Percentiles rank a stretch among this genome's conserved stretches.
Conservation (phyloP, 345 rosid species). For the Camelina sativa region DNA sequence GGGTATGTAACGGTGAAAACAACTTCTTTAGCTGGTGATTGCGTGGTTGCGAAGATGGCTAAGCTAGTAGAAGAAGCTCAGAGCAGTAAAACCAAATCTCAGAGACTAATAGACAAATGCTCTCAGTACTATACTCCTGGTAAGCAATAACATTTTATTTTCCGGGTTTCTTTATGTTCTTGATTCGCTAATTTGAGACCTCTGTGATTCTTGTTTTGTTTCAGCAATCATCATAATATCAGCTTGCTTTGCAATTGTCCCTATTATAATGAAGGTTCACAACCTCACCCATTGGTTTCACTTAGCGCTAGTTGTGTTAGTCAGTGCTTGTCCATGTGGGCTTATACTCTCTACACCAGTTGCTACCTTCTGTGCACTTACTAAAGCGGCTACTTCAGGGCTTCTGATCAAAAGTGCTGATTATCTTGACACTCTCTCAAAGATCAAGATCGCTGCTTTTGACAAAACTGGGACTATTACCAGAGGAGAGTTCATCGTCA, state of each 20-base stretch:
- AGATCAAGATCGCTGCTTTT: conserved; percentile 70
- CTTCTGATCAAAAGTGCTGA: conserved; percentile 88
- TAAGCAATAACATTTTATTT: conserved; percentile 36
- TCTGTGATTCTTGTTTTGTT: conserved; percentile 22
- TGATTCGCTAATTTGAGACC: neutral
- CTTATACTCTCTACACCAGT: conserved; percentile 96
- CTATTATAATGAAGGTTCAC: conserved; percentile 52
- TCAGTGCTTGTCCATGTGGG: conserved; percentile 94
- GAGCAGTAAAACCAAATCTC: conserved; percentile 72
- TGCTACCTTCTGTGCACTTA: conserved; percentile 89
- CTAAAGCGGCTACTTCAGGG: conserved; percentile 82
- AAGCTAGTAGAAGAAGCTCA: conserved; percentile 98
- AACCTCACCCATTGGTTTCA: conserved; percentile 65
- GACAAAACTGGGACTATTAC: conserved; percentile 97
- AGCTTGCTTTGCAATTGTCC: conserved; percentile 60
- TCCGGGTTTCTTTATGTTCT: neutral
- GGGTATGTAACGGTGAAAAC: conserved; percentile 81
- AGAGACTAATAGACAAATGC: conserved; percentile 75
- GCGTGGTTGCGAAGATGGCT: conserved; percentile 86
- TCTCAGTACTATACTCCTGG: conserved; percentile 87
- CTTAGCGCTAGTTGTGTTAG: conserved; percentile 81
- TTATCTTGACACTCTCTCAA: conserved; percentile 75
- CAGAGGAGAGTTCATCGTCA: conserved; percentile 80
- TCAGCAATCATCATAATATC: conserved; percentile 70
- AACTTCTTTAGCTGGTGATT: conserved; percentile 80